These are phyloP conservation scores for Prunus yedoensis DNA, from an alignment of 331 rosid genomes.

Conservation along the genomic window DNA sequence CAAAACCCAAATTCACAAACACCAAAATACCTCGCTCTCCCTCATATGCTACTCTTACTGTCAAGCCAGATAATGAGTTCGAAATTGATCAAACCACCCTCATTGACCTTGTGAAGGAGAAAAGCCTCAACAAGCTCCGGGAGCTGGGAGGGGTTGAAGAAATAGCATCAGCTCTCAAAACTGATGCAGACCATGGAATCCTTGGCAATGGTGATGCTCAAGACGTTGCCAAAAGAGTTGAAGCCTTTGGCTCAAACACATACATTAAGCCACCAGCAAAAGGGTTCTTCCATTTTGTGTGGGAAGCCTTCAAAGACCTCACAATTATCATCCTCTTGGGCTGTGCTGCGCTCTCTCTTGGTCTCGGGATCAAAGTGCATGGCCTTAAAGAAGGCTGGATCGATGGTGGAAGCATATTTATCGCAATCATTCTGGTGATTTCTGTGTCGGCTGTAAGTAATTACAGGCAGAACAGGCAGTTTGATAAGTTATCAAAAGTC, in stretches of 20 bases:
- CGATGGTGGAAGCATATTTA: conserved; percentile 41
- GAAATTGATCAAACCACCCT: conserved; percentile 19
- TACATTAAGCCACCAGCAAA: conserved; percentile 23
- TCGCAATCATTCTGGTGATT: conserved; percentile 34
- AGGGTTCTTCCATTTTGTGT: conserved; percentile 28
- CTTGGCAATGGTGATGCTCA: neutral
- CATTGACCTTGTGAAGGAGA: conserved; percentile 23
- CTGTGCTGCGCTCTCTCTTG: conserved; percentile 41
- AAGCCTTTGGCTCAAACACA: conserved; percentile 32
- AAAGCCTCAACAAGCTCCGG: neutral
- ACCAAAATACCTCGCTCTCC: conserved; percentile 2
- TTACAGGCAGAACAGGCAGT: conserved; percentile 26
- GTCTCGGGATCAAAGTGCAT: conserved; percentile 32
- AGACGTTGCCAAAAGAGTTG: neutral
- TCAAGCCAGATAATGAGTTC: conserved; percentile 4
- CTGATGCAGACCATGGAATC: conserved; percentile 10
- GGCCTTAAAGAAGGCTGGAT: conserved; percentile 44
- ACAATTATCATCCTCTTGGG: conserved; percentile 32
- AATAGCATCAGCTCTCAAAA: conserved; percentile 3
- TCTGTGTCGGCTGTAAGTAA: conserved; percentile 20
- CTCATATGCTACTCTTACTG: conserved; percentile 7
- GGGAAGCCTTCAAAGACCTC: conserved; percentile 28
- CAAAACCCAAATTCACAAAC: neutral
- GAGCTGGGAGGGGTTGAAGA: conserved; percentile 14
- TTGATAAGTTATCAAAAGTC: conserved; percentile 23